Conservation (phyloP, 805 yeast species). For the Torulaspora maleeae region DNA sequence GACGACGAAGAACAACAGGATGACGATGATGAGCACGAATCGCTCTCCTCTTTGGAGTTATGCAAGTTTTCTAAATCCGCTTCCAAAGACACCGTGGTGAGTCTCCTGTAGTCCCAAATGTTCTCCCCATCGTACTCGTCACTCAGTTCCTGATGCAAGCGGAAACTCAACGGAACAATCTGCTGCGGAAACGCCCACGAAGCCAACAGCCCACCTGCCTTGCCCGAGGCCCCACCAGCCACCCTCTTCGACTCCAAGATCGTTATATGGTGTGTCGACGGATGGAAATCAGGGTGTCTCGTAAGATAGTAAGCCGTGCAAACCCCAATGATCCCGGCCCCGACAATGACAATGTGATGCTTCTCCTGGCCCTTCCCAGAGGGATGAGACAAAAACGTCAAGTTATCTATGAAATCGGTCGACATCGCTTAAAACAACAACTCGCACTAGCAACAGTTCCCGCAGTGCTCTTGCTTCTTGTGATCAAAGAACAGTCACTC, state of each 20-base stretch:
- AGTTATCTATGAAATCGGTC: slow-evolving; percentile 17
- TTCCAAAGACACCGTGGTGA: slow-evolving; percentile 81
- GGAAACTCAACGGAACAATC: slow-evolving; percentile 82
- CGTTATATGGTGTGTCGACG: slow-evolving; percentile 71
- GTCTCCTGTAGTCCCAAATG: slow-evolving; percentile 89
- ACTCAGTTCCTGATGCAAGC: slow-evolving; percentile 77
- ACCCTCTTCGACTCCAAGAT: slow-evolving; percentile 84
- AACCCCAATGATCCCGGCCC: slow-evolving; percentile 95
- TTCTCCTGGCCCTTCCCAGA: slow-evolving; percentile 44
- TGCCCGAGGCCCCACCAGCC: slow-evolving; percentile 97
- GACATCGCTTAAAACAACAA: slow-evolving; percentile 6
- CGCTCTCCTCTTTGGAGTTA: slow-evolving; percentile 4
- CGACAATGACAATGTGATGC: slow-evolving; percentile 76
- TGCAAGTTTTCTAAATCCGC: slow-evolving; percentile 55
- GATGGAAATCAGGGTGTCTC: slow-evolving; percentile 73
- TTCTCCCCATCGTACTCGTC: slow-evolving; percentile 74
- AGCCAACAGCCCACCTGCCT: slow-evolving; percentile 94
- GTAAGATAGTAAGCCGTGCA: slow-evolving; percentile 89
- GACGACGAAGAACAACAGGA: slow-evolving; percentile 5
- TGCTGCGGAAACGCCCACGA: slow-evolving; percentile 97
- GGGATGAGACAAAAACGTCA: slow-evolving; percentile 22
- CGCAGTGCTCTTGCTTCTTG: too few relatives aligned
- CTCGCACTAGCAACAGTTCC: neutral
- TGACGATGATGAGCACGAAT: neutral
- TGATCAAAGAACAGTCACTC: too few relatives aligned